A percentile compares a stretch with the other conserved stretches of the same genome.
Conservation (phyloP, 805 yeast genomes). For the Phaffomyces opuntiae region DNA sequence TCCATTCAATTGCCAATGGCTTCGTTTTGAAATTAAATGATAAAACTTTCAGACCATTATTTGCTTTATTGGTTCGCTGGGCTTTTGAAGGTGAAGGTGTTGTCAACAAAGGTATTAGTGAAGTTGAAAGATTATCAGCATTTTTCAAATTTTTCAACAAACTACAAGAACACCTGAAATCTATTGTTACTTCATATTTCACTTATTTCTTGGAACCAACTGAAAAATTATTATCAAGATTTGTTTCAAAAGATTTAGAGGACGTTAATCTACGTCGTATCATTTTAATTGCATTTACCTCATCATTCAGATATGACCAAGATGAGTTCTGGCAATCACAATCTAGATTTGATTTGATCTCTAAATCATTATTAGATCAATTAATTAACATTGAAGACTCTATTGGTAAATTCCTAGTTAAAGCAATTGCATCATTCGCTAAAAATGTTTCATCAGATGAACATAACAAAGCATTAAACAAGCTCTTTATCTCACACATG, state of each 20-base stretch:
- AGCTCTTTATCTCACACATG: slow-evolving; percentile 56
- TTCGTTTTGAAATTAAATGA: slow-evolving; percentile 90
- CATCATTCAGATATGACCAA: slow-evolving; percentile 82
- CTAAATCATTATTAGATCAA: slow-evolving; percentile 58
- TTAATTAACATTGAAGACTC: slow-evolving; percentile 59
- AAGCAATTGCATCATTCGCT: slow-evolving; percentile 71
- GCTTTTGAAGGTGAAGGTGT: slow-evolving; percentile 81
- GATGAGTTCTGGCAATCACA: slow-evolving; percentile 94
- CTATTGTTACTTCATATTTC: slow-evolving; percentile 83
- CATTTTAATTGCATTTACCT: slow-evolving; percentile 61
- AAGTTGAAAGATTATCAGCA: slow-evolving; percentile 54
- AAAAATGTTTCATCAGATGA: slow-evolving; percentile 62
- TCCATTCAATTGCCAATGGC: slow-evolving; percentile 64
- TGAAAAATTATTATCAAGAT: slow-evolving; percentile 45
- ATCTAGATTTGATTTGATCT: slow-evolving; percentile 71
- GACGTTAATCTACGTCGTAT: slow-evolving; percentile 62
- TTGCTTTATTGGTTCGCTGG: slow-evolving; percentile 85
- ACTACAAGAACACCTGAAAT: slow-evolving; percentile 74
- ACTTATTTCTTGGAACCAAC: slow-evolving; percentile 81
- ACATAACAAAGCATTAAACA: slow-evolving; percentile 70
- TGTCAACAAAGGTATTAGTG: slow-evolving; percentile 35
- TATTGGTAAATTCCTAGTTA: slow-evolving; percentile 75
- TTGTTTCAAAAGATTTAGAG: slow-evolving; percentile 34
- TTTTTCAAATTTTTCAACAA: slow-evolving; percentile 83
- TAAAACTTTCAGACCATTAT: slow-evolving; percentile 86